phyloP scores from a whole-genome alignment of 2,329 filamentous ascomycete genomes.

The Arthrobotrys pseudoclavata region DNA sequence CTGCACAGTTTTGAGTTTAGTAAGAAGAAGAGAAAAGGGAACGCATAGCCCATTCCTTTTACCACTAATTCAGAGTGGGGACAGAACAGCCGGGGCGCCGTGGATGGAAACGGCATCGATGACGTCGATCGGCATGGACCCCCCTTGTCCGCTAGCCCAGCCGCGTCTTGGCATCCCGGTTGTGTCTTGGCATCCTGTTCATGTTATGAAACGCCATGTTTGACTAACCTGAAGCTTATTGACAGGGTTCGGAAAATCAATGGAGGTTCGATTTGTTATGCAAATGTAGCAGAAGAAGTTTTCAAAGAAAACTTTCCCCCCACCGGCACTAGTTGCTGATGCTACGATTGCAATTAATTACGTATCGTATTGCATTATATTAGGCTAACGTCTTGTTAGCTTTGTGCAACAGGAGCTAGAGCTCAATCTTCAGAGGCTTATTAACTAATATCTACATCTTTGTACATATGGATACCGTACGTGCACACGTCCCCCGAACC shows the following conservation, averaged over 20 bases:
- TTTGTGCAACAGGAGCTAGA: background rate
- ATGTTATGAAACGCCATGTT: no score
- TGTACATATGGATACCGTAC: no score
- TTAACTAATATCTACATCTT: no score
- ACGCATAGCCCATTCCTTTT: background rate
- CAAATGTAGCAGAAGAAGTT: no score
- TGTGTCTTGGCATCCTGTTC: slow-evolving; percentile 9
- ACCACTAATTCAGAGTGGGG: slow-evolving; percentile 8
- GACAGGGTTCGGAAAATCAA: background rate
- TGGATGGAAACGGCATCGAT: slow-evolving; percentile 55
- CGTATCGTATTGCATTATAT: no score
- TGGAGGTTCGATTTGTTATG: no score
- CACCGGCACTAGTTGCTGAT: no score
- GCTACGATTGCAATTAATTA: no score
- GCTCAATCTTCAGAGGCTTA: no score
- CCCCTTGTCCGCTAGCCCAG: slow-evolving; percentile 7
- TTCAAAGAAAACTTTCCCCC: no score
- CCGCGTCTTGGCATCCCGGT: slow-evolving; percentile 23
- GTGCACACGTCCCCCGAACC: no score
- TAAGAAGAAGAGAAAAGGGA: background rate
- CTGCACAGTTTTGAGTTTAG: background rate
- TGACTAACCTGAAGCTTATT: background rate
- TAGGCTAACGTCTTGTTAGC: background rate
- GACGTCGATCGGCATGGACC: slow-evolving; percentile 47
- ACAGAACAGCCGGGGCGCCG: slow-evolving; percentile 10